phyloP scores from a whole-genome alignment of 2,329 filamentous ascomycete species.

The Verticillium alfalfae region DNA sequence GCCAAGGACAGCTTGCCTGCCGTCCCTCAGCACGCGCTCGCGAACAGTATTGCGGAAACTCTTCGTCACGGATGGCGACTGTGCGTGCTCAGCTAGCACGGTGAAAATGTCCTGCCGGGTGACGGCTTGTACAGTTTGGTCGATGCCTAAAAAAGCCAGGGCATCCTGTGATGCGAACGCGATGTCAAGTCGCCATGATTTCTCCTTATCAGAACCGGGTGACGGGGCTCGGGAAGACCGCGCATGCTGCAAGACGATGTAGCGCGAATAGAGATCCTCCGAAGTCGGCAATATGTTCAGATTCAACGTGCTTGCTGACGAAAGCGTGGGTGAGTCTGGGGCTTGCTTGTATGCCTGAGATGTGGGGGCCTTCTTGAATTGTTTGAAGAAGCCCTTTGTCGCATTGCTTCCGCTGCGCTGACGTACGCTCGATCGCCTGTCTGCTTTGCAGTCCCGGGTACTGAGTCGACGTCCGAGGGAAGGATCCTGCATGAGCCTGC shows the following conservation, averaged over 20 bases:
- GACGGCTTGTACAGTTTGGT: slow-evolving; percentile 21
- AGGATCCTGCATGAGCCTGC: slow-evolving; percentile 2
- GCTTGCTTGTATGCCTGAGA: neutral
- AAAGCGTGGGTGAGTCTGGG: neutral
- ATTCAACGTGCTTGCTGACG: neutral
- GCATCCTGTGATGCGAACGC: slow-evolving; percentile 41
- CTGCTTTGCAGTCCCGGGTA: slow-evolving; percentile 7
- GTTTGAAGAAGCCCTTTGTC: slow-evolving; percentile 26
- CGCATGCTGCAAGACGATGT: slow-evolving; percentile 23
- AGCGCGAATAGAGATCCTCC: slow-evolving; percentile 18
- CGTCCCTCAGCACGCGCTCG: slow-evolving; percentile 27
- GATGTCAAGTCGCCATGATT: slow-evolving; percentile 28
- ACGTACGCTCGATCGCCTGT: slow-evolving; percentile 8
- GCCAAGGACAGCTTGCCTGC: slow-evolving; percentile 26
- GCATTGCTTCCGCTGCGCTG: slow-evolving; percentile 3
- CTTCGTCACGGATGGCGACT: slow-evolving; percentile 34
- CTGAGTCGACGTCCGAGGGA: slow-evolving; percentile 1
- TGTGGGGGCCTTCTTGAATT: slow-evolving; percentile 18
- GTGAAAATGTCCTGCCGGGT: slow-evolving; percentile 47
- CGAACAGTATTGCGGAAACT: slow-evolving; percentile 38
- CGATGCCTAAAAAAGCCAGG: slow-evolving; percentile 37
- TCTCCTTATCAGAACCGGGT: slow-evolving; percentile 17
- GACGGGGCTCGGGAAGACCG: slow-evolving; percentile 2
- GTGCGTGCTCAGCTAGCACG: slow-evolving; percentile 42
- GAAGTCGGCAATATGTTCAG: neutral